Conservation (phyloP, 345 rosid species). For the Erysimum cheiranthoides region DNA sequence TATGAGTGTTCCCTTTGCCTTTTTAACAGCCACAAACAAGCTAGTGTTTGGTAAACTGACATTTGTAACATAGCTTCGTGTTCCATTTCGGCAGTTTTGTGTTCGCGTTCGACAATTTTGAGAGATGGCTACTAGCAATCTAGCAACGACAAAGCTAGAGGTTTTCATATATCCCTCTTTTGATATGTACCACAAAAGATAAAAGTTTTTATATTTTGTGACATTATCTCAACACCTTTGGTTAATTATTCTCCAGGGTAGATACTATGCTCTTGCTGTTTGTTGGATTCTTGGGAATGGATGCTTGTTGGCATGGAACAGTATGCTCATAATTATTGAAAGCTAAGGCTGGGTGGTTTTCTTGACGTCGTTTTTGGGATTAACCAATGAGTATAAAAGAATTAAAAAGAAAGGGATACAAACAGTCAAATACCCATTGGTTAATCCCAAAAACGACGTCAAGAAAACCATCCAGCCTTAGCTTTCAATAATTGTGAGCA, state of each 20-base stretch:
- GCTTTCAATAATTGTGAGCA: constrained; percentile 69
- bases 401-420: constrained; percentile 44
- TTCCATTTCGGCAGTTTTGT: too few species aligned
- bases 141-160: neutral
- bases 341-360: constrained; percentile 84
- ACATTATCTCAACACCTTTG: neutral
- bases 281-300: constrained; percentile 84
- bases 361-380: constrained; percentile 63
- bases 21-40: neutral
- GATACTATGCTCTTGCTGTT: constrained; percentile 50
- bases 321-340: constrained; percentile 69
- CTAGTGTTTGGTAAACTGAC: neutral
- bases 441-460: constrained; percentile 62
- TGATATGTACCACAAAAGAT: neutral
- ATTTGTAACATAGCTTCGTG: neutral
- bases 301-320: constrained; percentile 72
- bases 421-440: constrained; percentile 73
- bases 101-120: neutral
- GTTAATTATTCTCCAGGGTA: constrained; percentile 49
- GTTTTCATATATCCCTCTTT: neutral
- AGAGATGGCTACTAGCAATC: neutral
- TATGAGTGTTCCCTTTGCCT: neutral
- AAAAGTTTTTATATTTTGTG: neutral
- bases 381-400: constrained; percentile 55
- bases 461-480: constrained; percentile 84